Percentiles rank a stretch among this genome's conserved stretches.
These are phyloP conservation scores for Phalaenopsis hybrid DNA, from an alignment of 116 monocot genomes.

Conservation along the genomic window DNA sequence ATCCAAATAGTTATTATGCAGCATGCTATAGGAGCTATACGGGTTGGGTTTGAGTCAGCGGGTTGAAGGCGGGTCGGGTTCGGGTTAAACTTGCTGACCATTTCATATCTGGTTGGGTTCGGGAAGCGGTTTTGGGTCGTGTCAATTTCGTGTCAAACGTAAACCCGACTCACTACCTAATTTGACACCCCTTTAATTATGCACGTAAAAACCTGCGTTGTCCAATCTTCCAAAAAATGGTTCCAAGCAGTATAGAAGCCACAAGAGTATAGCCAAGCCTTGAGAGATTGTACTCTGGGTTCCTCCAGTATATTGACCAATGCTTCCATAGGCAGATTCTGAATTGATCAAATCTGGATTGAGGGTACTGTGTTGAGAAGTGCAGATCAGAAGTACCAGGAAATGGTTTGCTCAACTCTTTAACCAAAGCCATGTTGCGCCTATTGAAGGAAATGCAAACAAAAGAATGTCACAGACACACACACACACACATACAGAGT, in stretches of 20 bases:
- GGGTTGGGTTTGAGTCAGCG: no score
- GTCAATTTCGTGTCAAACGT: background rate
- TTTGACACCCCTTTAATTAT: background rate
- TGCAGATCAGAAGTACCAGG: conserved; percentile 30
- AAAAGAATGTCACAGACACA: background rate
- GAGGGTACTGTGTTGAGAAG: conserved; percentile 44
- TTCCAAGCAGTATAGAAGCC: conserved; percentile 41
- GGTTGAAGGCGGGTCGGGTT: no score
- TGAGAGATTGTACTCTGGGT: conserved; percentile 51
- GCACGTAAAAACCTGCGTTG: conserved; percentile 20
- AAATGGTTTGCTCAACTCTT: conserved; percentile 32
- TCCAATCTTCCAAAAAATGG: conserved; percentile 65
- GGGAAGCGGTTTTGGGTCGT: no score
- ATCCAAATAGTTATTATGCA: no score
- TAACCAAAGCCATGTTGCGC: conserved; percentile 33
- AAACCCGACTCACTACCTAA: background rate
- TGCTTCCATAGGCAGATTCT: conserved; percentile 58
- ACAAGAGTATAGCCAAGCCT: conserved; percentile 43
- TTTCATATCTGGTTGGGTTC: no score
- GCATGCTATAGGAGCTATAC: no score
- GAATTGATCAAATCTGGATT: conserved; percentile 32
- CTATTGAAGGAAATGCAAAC: conserved; percentile 11
- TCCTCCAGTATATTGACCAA: conserved; percentile 59
- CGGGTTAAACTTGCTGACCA: no score
- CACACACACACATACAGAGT: background rate